Evolutionary conservation across 495 filamentous ascomycete genomes (phyloP).

Genomic region (Jackrogersella minutella): DNA sequence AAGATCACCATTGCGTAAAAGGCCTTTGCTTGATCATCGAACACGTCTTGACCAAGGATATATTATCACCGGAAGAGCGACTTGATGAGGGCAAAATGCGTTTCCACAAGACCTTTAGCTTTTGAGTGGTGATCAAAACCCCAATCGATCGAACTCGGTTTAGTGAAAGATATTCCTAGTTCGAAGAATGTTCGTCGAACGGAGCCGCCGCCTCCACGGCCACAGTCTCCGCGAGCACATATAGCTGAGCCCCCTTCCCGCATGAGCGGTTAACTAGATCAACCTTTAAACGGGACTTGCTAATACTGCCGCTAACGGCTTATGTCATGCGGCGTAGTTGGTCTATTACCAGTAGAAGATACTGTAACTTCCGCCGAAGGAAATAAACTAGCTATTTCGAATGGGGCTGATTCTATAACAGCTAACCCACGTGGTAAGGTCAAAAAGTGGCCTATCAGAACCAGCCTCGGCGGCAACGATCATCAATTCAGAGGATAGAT

Average conservation of each 20-base stretch:
- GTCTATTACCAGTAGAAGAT: background rate
- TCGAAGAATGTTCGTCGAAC: background rate
- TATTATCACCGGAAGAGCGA: background rate
- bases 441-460: constrained; percentile 2
- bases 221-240: constrained; percentile 2
- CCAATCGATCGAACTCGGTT: background rate
- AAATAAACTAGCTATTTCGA: background rate
- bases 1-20: constrained; percentile 2
- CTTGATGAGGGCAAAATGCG: background rate
- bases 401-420: background rate
- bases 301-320: background rate
- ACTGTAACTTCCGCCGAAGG: background rate
- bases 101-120: background rate
- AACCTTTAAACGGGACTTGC: constrained; percentile 1
- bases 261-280: constrained; percentile 17
- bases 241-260: constrained; percentile 25
- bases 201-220: background rate
- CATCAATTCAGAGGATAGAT: background rate
- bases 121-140: background rate
- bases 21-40: constrained; percentile 1
- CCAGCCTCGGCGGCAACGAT: constrained; percentile 11
- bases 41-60: background rate
- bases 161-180: background rate
- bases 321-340: background rate
- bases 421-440: constrained; percentile 4